Evolutionary conservation across 768 basidiomycete species (phyloP), one percentile per base, ranked within the genome.

Genomic region (Coprinopsis cinerea): DNA sequence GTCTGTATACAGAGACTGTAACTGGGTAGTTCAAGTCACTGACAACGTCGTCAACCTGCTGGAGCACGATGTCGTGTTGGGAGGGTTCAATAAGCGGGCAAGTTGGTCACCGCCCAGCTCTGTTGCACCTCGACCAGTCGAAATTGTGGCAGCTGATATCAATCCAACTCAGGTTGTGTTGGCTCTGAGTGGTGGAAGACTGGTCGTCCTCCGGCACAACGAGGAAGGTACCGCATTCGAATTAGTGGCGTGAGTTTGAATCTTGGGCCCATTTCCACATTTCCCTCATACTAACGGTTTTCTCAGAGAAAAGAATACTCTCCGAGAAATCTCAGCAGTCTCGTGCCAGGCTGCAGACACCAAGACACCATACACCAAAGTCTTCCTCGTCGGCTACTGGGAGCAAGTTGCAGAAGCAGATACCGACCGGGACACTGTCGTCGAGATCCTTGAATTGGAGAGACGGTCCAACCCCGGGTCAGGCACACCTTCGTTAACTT

Each of bases 331-430:
- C 45, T 86, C 89, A 9, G 77, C 85, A 0, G 66, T 93, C 27
- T 83, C 84, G 0, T 81, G 88, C 55, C 60, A 71, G 2, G 81
- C 84, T 0, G 58, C 80, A 15, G 76, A 85, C 55, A 58, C 68
- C 0, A 55, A 61, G 9, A 74, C 74, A 54, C 60, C 64, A 26
- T 81, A 71, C 47, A 64, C 86, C 0, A 64, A 55, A 15, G 56
- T 75, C 46, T 64, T 86, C 23, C 78, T 76, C 0, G 80, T 86
- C n/a, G 79, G 83, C 0, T 88, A 88, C 56, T 95, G 92, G 91
- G 76, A 75, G 18, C 41, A 4, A 4, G 41, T 10, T 43, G 9
- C 37, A 20, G 37, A 18, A 10, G 30, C 30, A 32, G 18, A 39
- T 18, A 20, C 41, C 25, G 41, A 23, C 22, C 11, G 6, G 4